Base-by-base conservation (phyloP, 495 filamentous ascomycete genomes). In the Friedmanniomyces endolithicus region DNA sequence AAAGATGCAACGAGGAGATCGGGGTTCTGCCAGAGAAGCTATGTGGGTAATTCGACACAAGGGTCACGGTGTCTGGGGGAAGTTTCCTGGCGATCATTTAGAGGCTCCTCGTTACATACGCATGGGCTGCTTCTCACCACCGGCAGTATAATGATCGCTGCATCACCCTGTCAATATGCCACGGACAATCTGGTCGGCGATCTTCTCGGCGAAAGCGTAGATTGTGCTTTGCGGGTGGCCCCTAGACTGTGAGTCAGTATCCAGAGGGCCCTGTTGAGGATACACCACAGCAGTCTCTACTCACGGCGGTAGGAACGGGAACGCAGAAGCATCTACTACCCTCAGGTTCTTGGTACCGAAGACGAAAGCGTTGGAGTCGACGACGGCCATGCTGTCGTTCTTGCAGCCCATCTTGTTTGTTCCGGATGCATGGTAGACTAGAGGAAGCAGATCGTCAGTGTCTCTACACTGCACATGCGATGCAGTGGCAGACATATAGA, bases 141-240 rank as follows among this genome's bases (percentile, higher is more conserved):
- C 27, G n/a, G n/a, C n/a, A n/a, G n/a, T 9, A 31, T 31, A 3
- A 31, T 31, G 4, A 31, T n/a, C n/a, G 27, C 27, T 31, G 9
- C 27, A 31, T 31, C 27, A 31, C 3, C 9, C 27, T n/a, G n/a
- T n/a, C n/a, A n/a, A 31, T 9, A 31, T 9, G 27, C 27, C 27
- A 4, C 27, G 27, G 12, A 41, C 17, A 41, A 83, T 79, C 52
- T 74, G 70, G 22, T 71, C 68, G 1, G 77, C 77, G 61, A 83
- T 80, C 67, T 82, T 83, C 67, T 83, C 78, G 7, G 78, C 80
- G 3, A 83, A 65, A 68, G 73, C 75, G 37, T 66, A 73, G 65
- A 64, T 48, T 1, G 55, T 64, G 27, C 48, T 53, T 60, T 74
- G 69, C 11, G 78, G 80, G 64, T 81, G 77, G 0, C 78, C 79